Evolutionary conservation across 75 land plant species (phyloP).

Genomic region (Picea glauca): DNA sequence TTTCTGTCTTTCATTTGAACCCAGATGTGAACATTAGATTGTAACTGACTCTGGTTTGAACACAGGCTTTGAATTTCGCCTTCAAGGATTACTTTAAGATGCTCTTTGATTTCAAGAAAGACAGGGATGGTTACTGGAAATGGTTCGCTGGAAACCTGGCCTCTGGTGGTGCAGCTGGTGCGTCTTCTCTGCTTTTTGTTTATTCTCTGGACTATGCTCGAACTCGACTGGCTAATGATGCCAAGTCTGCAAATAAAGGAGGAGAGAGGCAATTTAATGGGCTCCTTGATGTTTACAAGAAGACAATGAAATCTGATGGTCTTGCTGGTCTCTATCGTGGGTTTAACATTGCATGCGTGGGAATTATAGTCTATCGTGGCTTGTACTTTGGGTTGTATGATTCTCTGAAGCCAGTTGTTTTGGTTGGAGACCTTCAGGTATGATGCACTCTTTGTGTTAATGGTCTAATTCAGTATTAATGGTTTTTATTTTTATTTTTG

Average conservation of each 20-base stretch:
- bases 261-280: conserved; percentile 75
- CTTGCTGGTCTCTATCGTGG: conserved; percentile 77
- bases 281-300: conserved; percentile 61
- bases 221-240: conserved; percentile 50
- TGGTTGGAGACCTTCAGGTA: conserved; percentile 60
- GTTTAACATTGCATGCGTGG: conserved; percentile 63
- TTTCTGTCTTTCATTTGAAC: too few species aligned
- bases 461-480: background rate
- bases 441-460: background rate
- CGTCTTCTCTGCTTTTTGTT: conserved; percentile 51
- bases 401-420: conserved; percentile 66
- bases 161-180: conserved; percentile 61
- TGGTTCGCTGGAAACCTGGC: conserved; percentile 64
- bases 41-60: too few species aligned
- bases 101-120: conserved; percentile 55
- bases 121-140: conserved; percentile 60
- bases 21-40: too few species aligned
- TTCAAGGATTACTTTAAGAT: conserved; percentile 63
- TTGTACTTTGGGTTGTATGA: conserved; percentile 79
- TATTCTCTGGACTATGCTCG: conserved; percentile 60
- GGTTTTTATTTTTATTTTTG: too few species aligned
- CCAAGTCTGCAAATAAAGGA: conserved; percentile 55
- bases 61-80: conserved; percentile 62
- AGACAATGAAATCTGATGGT: conserved; percentile 60
- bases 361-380: conserved; percentile 69